Base-by-base conservation (phyloP, 768 basidiomycete genomes). In the Chalciporus pseudorubinellus region DNA sequence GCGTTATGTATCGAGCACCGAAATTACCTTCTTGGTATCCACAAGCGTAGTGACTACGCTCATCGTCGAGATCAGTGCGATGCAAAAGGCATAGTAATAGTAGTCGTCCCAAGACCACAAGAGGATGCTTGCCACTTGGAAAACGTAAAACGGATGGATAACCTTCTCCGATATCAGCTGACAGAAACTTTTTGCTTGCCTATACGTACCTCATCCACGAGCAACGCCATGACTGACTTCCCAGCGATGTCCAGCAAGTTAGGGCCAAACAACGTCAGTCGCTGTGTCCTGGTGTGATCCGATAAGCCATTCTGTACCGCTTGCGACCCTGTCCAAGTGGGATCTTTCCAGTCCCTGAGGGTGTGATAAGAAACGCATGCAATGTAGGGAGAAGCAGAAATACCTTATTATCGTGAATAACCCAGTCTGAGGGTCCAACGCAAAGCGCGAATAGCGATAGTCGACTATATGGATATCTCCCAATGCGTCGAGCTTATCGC, bases 61-160 rank as follows among this genome's bases (percentile, higher is more conserved):
- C 51, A 87, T 74, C 28, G 85, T 72, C 29, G 91, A 94, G 61
- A 99, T 98, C 38, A 97, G 73, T 24, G 85, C 92, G 59, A 98
- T 99, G 60, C 94, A 97, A 59, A 95, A 95, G 11, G 95, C 95
- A 67, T 98, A 98, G 63, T 98, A 98, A 59, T 87, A 93, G 64
- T 98, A 99, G 66, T 98, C 81, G 58, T 99, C 97, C 46, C 98
- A 61, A 2, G 89, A 88, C 97, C 97, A 99, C 6, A 99, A 73
- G 34, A 90, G 74, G 59, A 98, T 89, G 58, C 93, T 97, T 44
- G 92, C 92, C 58, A 98, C 85, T 77, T 99, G 97, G 65, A 99
- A 99, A 48, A 99, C 87, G 65, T 98, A 98, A 71, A 98, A 98
- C 1, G 97, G 97, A 65, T 98, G 95, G 34, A 98, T 87, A 40